Percentiles rank a stretch among this genome's conserved stretches.
Conservation (phyloP, 495 filamentous ascomycete species). For the Neurospora sp. region DNA sequence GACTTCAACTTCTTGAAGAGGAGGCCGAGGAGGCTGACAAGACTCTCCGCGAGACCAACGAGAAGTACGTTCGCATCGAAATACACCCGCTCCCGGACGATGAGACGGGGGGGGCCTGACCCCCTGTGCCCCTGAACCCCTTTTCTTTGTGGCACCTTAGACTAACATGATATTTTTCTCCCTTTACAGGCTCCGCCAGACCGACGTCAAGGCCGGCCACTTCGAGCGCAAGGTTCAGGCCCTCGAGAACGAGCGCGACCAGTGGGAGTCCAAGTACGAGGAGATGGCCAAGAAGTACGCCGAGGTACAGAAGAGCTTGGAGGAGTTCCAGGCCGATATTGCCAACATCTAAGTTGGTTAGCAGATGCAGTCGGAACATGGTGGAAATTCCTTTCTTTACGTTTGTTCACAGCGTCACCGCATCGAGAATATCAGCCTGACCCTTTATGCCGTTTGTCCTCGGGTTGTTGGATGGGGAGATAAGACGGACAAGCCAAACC, state of each 20-base stretch:
- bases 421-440: not conserved
- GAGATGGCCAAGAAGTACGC: conserved; percentile 85
- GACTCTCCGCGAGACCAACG: conserved; percentile 90
- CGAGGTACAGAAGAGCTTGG: conserved; percentile 78
- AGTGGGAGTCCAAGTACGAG: conserved; percentile 95
- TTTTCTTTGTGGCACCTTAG: not conserved
- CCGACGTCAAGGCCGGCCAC: conserved; percentile 97
- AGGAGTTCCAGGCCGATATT: conserved; percentile 79
- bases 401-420: not conserved
- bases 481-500: not conserved
- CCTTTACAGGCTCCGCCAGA: conserved; percentile 74
- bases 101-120: not conserved
- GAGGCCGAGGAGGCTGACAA: conserved; percentile 93
- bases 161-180: conserved; percentile 6
- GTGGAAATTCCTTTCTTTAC: not conserved
- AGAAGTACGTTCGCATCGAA: conserved; percentile 63
- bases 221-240: conserved; percentile 99
- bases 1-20: conserved; percentile 90
- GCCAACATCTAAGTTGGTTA: conserved; percentile 63
- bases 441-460: not conserved
- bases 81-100: not conserved
- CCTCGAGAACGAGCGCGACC: conserved; percentile 75
- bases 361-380: not conserved
- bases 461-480: not conserved
- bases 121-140: not conserved